Conservation (phyloP, 805 yeast genomes). For the Teunomyces barrocoloradensis region DNA sequence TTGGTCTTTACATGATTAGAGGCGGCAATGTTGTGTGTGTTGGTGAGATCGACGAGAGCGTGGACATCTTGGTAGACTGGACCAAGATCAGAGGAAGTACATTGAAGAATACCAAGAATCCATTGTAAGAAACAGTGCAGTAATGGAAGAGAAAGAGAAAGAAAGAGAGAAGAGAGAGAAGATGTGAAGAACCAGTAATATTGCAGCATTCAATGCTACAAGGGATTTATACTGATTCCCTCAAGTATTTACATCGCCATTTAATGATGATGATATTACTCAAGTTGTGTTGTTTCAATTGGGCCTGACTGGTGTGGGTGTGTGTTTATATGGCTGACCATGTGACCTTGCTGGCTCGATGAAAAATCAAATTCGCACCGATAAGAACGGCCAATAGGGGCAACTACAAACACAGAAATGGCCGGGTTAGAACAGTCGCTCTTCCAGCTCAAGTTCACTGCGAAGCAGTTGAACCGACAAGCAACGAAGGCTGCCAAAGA, state of each 20-base stretch:
- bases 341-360: background rate
- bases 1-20: conserved; percentile 54
- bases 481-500: conserved; percentile 90
- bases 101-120: conserved; percentile 40
- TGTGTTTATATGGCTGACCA: background rate
- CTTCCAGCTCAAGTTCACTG: conserved; percentile 61
- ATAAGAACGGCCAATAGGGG: background rate
- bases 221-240: too few relatives aligned
- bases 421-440: conserved; percentile 29
- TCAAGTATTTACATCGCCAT: too few relatives aligned
- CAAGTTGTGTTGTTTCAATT: too few relatives aligned
- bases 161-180: background rate
- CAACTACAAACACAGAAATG: conserved; percentile 11
- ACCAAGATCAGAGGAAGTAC: conserved; percentile 26
- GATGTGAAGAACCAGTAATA: too few relatives aligned
- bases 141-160: background rate
- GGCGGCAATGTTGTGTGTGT: conserved; percentile 59
- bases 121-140: conserved; percentile 18
- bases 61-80: conserved; percentile 44
- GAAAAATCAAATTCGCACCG: background rate
- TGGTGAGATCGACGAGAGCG: conserved; percentile 49
- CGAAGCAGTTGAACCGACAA: conserved; percentile 88
- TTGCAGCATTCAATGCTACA: background rate
- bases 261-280: too few relatives aligned
- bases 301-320: too few relatives aligned